Percentiles rank a stretch among this genome's conserved stretches.
These are phyloP conservation scores for Colletotrichum zoysiae DNA, from an alignment of 2,329 filamentous ascomycete genomes.

Conservation along the genomic window DNA sequence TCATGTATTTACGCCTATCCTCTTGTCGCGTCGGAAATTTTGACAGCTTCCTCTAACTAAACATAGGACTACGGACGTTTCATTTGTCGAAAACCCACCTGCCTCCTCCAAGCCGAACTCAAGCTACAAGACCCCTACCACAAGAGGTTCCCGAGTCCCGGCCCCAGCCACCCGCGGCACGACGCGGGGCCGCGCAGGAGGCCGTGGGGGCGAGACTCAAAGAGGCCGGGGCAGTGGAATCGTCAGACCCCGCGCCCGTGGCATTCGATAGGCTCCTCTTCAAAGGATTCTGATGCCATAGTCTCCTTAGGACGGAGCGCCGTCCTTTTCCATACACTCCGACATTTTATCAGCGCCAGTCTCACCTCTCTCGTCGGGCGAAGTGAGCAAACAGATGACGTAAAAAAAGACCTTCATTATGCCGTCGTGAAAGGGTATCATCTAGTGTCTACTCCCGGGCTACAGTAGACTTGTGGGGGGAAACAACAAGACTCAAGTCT, in stretches of 20 bases:
- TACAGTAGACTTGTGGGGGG: slow-evolving; percentile 15
- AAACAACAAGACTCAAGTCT: slow-evolving; percentile 28
- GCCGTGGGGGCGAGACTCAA: slow-evolving; percentile 50
- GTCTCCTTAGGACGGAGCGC: too few species aligned
- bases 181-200: slow-evolving; percentile 45
- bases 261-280: slow-evolving; percentile 52
- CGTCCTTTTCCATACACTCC: not conserved
- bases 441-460: slow-evolving; percentile 24
- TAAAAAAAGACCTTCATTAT: slow-evolving; percentile 17
- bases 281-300: not conserved
- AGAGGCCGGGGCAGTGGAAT: slow-evolving; percentile 61
- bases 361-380: not conserved
- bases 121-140: slow-evolving; percentile 58
- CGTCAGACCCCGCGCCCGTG: slow-evolving; percentile 60
- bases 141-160: slow-evolving; percentile 59
- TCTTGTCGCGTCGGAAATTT: not conserved
- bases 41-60: slow-evolving; percentile 43
- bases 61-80: slow-evolving; percentile 86
- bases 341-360: not conserved
- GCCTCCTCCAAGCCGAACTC: slow-evolving; percentile 64
- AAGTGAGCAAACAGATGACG: slow-evolving; percentile 8
- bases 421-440: slow-evolving; percentile 38
- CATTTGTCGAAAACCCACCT: slow-evolving; percentile 87
- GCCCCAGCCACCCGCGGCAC: slow-evolving; percentile 57
- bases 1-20: slow-evolving; percentile 69